phyloP scores from a whole-genome alignment of 495 filamentous ascomycete species.

The Daldinia caldariorum region DNA sequence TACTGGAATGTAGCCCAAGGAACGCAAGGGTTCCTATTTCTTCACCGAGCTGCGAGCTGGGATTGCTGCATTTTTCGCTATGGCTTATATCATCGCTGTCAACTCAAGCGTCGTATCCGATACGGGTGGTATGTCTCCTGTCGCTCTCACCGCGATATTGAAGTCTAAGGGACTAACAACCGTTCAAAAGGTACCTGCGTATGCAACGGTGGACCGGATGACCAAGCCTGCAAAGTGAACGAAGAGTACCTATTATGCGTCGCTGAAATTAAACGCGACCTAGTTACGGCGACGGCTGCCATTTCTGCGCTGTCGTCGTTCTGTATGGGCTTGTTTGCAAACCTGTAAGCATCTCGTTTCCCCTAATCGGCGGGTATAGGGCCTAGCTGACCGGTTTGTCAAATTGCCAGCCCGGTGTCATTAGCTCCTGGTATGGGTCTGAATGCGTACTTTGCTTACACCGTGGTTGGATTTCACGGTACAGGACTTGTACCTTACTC shows the following conservation, averaged over 20 bases:
- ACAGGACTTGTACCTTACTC: slow-evolving; percentile 71
- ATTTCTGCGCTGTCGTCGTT: slow-evolving; percentile 76
- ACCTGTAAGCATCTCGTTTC: slow-evolving; percentile 48
- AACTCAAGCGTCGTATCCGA: slow-evolving; percentile 75
- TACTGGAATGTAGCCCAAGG: slow-evolving; percentile 63
- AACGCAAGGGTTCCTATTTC: slow-evolving; percentile 79
- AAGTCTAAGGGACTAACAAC: slow-evolving; percentile 12
- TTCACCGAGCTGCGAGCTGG: slow-evolving; percentile 82
- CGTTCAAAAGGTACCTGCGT: slow-evolving; percentile 70
- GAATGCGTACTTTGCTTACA: slow-evolving; percentile 86
- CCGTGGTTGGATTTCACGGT: slow-evolving; percentile 80
- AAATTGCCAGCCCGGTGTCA: slow-evolving; percentile 68
- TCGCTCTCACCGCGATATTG: neutral
- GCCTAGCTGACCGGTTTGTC: slow-evolving; percentile 6
- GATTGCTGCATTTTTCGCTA: slow-evolving; percentile 84
- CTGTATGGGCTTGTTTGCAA: slow-evolving; percentile 78
- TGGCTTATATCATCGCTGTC: slow-evolving; percentile 80
- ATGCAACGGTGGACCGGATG: slow-evolving; percentile 61
- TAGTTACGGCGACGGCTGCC: slow-evolving; percentile 82
- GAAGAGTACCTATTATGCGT: slow-evolving; percentile 63
- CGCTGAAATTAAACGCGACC: slow-evolving; percentile 74
- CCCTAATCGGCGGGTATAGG: neutral
- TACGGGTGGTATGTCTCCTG: slow-evolving; percentile 48
- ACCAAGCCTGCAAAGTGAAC: slow-evolving; percentile 64
- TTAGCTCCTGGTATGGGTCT: slow-evolving; percentile 85